Base-by-base conservation (phyloP, 2,329 filamentous ascomycete species). In the Fusarium pseudograminearum region DNA sequence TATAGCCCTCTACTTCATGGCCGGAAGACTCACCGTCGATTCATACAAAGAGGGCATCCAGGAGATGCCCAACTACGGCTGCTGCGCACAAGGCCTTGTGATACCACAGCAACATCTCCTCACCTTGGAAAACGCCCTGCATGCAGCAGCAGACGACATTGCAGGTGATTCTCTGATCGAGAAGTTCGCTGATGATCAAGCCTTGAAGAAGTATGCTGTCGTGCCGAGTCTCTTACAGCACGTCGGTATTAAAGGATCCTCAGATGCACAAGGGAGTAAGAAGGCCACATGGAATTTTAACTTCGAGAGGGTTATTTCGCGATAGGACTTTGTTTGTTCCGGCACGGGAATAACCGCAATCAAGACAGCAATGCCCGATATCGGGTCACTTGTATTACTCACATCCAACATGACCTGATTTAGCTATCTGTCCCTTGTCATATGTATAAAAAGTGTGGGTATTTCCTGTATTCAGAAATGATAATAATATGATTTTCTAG, bases 31-130 rank as follows among this genome's bases (percentile, higher is more conserved):
- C 2, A 54, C 74, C 9, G 73, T 77, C 10, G 61, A 57, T 28
- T 74, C 75, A 1, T 57, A 73, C 8, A 58, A 41, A 4, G 41
- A 30, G 6, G 77, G 77, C 1, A 68, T 80, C 9, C 73, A 72
- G 2, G 73, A 78, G 65, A 80, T 80, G 78, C 71, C 76, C 2
- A 69, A 65, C 12, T 79, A 79, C 36, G 78, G 78, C 10, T 80
- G 78, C 38, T 80, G 78, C 44, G 76, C 78, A 8, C 78, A 80
- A 55, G 78, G 78, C 1, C 67, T 80, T 5, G 72, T 78, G 3
- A 78, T 79, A 38, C 74, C 78, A 6, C 60, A 62, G 5, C 71
- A 70, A 18, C 69, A 78, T 16, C 57, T 79, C 3, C 48, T 53
- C 15, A 48, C 41, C 6, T 40, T 79, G 15, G 67, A 71, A 41